Conservation (phyloP, 345 rosid species). For the Populus simonii region DNA sequence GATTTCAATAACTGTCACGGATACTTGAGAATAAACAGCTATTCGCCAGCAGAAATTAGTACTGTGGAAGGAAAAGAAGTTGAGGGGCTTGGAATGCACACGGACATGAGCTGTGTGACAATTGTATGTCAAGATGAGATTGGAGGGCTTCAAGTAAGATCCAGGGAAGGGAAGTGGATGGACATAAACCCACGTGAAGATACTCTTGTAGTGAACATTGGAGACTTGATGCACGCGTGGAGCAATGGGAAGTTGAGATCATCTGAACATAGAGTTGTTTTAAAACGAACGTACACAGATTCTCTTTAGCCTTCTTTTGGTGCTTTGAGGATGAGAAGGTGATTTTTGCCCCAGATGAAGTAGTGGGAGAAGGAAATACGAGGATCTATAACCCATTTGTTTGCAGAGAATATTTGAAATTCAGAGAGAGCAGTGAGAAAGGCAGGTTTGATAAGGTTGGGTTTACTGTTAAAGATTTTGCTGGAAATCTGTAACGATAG, state of each 20-base stretch:
- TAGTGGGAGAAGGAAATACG: constrained; percentile 21
- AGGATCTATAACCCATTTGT: constrained; percentile 36
- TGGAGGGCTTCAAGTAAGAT: constrained; percentile 40
- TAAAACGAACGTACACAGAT: constrained; percentile 20
- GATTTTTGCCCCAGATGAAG: constrained; percentile 33
- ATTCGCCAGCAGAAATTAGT: constrained; percentile 20
- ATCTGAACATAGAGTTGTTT: constrained; percentile 38
- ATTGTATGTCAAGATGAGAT: constrained; percentile 36
- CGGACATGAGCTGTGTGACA: constrained; percentile 48
- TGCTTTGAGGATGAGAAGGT: constrained; percentile 41
- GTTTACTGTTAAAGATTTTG: constrained; percentile 44
- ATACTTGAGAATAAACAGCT: constrained; percentile 39
- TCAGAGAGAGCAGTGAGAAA: constrained; percentile 32
- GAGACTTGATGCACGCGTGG: constrained; percentile 49
- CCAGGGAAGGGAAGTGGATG: constrained; percentile 41
- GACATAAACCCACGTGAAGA: constrained; percentile 36
- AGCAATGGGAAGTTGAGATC: constrained; percentile 40
- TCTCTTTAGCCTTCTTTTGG: constrained; percentile 44
- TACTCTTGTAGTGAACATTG: constrained; percentile 39
- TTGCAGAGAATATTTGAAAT: constrained; percentile 38
- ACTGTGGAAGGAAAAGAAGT: constrained; percentile 4
- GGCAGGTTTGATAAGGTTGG: constrained; percentile 46
- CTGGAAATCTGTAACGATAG: constrained; percentile 13
- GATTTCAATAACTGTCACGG: constrained; percentile 42
- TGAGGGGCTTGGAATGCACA: constrained; percentile 48